Evolutionary conservation across 176 grass and related monocot genomes (phyloP).

Genomic region (Bothriochloa decipiens): DNA sequence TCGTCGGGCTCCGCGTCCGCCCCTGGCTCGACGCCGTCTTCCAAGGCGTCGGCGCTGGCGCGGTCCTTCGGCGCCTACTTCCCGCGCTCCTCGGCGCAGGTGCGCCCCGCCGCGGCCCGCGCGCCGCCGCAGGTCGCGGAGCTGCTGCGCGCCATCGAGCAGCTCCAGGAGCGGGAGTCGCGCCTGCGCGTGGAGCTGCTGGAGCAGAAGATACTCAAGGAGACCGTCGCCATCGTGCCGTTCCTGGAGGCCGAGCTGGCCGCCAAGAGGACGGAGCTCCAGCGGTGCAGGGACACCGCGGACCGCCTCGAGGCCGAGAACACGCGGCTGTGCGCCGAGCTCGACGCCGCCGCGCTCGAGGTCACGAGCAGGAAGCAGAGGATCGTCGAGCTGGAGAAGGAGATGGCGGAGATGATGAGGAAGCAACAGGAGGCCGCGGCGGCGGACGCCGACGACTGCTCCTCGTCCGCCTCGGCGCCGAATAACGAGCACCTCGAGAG

Average conservation of each 20-base stretch:
- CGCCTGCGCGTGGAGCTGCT: conserved; percentile 83
- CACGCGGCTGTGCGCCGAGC: conserved; percentile 58
- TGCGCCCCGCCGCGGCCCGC: conserved; percentile 61
- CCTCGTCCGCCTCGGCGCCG: conserved; percentile 66
- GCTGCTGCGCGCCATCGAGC: conserved; percentile 79
- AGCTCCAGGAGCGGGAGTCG: conserved; percentile 92
- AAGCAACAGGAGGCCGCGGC: conserved; percentile 12
- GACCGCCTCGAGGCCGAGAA: conserved; percentile 74
- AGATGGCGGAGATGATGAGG: conserved; percentile 65
- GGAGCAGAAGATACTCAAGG: conserved; percentile 92
- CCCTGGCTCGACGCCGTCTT: conserved; percentile 24
- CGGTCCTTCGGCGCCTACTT: conserved; percentile 85
- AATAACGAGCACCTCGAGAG: conserved; percentile 27
- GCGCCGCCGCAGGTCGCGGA: conserved; percentile 75
- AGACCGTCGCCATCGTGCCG: conserved; percentile 88
- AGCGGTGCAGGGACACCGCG: conserved; percentile 50
- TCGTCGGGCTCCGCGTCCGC: conserved; percentile 34
- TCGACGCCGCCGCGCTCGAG: conserved; percentile 57
- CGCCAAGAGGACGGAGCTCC: conserved; percentile 61
- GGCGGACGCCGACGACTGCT: conserved; percentile 65
- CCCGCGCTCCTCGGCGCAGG: conserved; percentile 76
- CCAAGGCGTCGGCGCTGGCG: conserved; percentile 60
- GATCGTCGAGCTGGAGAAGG: conserved; percentile 67
- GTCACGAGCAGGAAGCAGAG: conserved; percentile 62
- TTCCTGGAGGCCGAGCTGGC: conserved; percentile 85